Percentiles rank a stretch among this genome's conserved stretches.
Conservation (phyloP, 805 yeast species). For the Teunomyces barrocoloradensis region DNA sequence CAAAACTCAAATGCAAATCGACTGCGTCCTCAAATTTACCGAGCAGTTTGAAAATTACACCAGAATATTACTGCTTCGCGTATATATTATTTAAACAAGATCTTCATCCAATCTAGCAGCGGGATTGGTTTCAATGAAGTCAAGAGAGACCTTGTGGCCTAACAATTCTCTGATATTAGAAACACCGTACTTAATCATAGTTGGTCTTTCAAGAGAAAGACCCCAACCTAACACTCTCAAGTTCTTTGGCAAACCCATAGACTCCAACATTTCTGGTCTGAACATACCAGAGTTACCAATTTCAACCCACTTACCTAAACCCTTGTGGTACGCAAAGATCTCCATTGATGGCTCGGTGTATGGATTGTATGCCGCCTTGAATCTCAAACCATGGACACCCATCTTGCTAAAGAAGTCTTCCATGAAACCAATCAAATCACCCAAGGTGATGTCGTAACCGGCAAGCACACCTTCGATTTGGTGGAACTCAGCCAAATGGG, state of each 20-base stretch:
- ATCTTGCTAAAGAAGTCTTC: slow-evolving; percentile 92
- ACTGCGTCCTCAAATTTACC: background rate
- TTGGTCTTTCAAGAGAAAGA: slow-evolving; percentile 94
- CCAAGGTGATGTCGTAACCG: slow-evolving; percentile 90
- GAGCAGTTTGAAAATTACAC: background rate
- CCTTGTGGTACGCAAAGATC: slow-evolving; percentile 94
- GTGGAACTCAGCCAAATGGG: slow-evolving; percentile 98
- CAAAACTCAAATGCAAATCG: background rate
- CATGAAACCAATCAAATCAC: slow-evolving; percentile 97
- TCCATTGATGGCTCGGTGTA: slow-evolving; percentile 99
- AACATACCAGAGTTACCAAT: slow-evolving; percentile 99
- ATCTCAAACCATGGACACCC: slow-evolving; percentile 95
- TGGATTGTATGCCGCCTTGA: slow-evolving; percentile 98
- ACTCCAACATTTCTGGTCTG: slow-evolving; percentile 98
- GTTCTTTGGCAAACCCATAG: slow-evolving; percentile 96
- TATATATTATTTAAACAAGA: slow-evolving; percentile 20
- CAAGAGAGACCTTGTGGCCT: slow-evolving; percentile 95
- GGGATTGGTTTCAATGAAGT: slow-evolving; percentile 92
- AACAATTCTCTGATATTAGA: slow-evolving; percentile 93
- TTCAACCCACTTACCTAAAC: slow-evolving; percentile 96
- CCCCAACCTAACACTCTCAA: slow-evolving; percentile 98
- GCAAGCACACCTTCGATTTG: slow-evolving; percentile 99
- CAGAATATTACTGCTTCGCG: slow-evolving; percentile 2
- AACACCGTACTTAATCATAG: slow-evolving; percentile 97
- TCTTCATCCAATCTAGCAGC: slow-evolving; percentile 89